Percentiles rank a stretch among this genome's conserved stretches.
Evolutionary conservation across 768 basidiomycete genomes (phyloP).

Genomic region (Naematelia aurantialba): DNA sequence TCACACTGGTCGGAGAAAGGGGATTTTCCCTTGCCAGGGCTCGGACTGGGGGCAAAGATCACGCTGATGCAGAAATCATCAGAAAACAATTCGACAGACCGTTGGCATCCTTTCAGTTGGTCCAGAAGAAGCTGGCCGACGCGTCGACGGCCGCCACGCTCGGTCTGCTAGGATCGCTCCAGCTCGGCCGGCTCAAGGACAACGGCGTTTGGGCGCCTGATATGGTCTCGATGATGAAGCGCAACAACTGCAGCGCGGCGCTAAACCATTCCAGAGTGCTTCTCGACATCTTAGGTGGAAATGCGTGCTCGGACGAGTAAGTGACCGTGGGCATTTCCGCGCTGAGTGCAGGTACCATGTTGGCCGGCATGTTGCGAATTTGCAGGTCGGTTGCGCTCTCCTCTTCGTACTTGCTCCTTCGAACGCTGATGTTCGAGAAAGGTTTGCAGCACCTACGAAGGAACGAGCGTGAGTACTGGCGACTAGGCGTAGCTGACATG

Average conservation of each 20-base stretch:
- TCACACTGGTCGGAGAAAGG: neutral
- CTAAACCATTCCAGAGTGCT: conserved; percentile 73
- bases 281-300: conserved; percentile 88
- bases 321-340: conserved; percentile 38
- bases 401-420: no score
- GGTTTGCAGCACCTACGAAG: conserved; percentile 95
- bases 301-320: conserved; percentile 88
- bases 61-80: conserved; percentile 2
- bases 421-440: no score
- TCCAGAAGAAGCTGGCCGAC: conserved; percentile 95
- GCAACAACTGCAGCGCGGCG: conserved; percentile 94
- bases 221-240: conserved; percentile 92
- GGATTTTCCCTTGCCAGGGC: no score
- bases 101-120: conserved; percentile 90
- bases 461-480: conserved; percentile 52
- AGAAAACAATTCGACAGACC: conserved; percentile 80
- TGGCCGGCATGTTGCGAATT: conserved; percentile 87
- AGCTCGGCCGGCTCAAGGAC: conserved; percentile 78
- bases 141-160: conserved; percentile 81
- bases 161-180: conserved; percentile 55
- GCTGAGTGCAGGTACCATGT: conserved; percentile 72
- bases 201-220: conserved; percentile 69
- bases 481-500: conserved; percentile 53
- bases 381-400: conserved; percentile 94
- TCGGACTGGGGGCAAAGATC: neutral